phyloP scores from a whole-genome alignment of 257 asterid genomes.

The Scutellaria minor region DNA sequence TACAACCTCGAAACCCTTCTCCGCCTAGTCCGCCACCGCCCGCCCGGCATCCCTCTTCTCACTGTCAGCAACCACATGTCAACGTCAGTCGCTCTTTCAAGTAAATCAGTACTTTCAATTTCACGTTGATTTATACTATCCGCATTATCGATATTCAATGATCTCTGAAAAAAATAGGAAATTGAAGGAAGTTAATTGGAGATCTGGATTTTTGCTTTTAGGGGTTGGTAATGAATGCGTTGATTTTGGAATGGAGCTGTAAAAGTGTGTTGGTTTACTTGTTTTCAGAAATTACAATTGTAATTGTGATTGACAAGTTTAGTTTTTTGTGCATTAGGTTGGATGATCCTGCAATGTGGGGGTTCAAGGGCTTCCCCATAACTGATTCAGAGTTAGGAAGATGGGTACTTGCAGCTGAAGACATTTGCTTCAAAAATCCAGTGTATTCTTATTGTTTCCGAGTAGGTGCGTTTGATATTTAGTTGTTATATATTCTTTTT shows the following conservation, averaged over 20 bases:
- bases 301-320: slow-evolving; percentile 1
- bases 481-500: slow-evolving; percentile 15
- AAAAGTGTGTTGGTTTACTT: slow-evolving; percentile 2
- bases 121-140: slow-evolving; percentile 24
- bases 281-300: not conserved
- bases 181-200: not conserved
- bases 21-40: slow-evolving; percentile 79
- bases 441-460: slow-evolving; percentile 81
- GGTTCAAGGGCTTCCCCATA: slow-evolving; percentile 77
- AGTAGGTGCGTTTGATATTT: slow-evolving; percentile 64
- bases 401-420: slow-evolving; percentile 98
- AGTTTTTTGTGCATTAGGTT: slow-evolving; percentile 54
- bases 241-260: not conserved
- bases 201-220: not conserved
- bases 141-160: not conserved
- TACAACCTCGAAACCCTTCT: slow-evolving; percentile 80
- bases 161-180: not conserved
- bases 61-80: slow-evolving; percentile 99
- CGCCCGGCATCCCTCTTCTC: slow-evolving; percentile 86
- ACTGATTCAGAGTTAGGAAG: slow-evolving; percentile 69
- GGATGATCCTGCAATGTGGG: slow-evolving; percentile 99
- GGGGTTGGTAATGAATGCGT: slow-evolving; percentile 1
- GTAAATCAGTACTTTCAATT: slow-evolving; percentile 28
- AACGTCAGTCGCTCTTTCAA: slow-evolving; percentile 74
- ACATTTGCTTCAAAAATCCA: slow-evolving; percentile 84